phyloP scores from a whole-genome alignment of 2,329 filamentous ascomycete genomes.

The Chrysoporthe cubensis region DNA sequence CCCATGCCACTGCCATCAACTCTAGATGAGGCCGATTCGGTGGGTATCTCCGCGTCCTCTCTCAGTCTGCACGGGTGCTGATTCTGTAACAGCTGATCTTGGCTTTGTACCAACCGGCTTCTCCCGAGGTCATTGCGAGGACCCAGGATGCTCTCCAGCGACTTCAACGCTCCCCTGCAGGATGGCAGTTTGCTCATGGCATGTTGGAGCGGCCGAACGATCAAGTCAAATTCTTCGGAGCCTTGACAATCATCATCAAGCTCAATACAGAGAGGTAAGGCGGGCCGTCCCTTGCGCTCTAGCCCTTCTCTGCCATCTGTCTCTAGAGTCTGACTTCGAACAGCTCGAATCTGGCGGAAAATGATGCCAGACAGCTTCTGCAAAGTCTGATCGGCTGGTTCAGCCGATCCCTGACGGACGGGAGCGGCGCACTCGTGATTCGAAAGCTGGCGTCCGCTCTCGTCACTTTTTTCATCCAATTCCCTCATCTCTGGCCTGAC shows the following conservation, averaged over 20 bases:
- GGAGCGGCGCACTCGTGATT: constrained; percentile 63
- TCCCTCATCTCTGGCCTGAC: constrained; percentile 67
- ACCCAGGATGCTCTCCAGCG: constrained; percentile 76
- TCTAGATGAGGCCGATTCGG: constrained; percentile 41
- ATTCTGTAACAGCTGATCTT: constrained; percentile 48
- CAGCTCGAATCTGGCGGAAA: constrained; percentile 56
- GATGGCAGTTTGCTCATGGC: constrained; percentile 83
- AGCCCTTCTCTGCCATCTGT: neutral
- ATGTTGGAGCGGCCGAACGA: constrained; percentile 71
- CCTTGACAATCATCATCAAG: constrained; percentile 90
- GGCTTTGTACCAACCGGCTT: constrained; percentile 57
- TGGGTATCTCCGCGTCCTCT: constrained; percentile 29
- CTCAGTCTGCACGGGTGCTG: constrained; percentile 3
- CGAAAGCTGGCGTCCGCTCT: constrained; percentile 79
- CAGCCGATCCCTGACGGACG: constrained; percentile 54
- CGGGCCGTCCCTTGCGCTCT: constrained; percentile 47
- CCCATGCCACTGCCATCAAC: constrained; percentile 39
- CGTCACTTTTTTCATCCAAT: constrained; percentile 75
- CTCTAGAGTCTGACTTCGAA: neutral
- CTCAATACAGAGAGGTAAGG: constrained; percentile 77
- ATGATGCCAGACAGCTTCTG: constrained; percentile 63
- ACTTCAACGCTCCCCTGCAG: constrained; percentile 77
- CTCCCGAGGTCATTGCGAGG: constrained; percentile 50
- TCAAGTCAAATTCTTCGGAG: constrained; percentile 88
- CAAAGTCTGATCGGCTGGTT: constrained; percentile 67